Evolutionary conservation across 345 rosid species (phyloP).

Genomic region (Theobroma cacao): DNA sequence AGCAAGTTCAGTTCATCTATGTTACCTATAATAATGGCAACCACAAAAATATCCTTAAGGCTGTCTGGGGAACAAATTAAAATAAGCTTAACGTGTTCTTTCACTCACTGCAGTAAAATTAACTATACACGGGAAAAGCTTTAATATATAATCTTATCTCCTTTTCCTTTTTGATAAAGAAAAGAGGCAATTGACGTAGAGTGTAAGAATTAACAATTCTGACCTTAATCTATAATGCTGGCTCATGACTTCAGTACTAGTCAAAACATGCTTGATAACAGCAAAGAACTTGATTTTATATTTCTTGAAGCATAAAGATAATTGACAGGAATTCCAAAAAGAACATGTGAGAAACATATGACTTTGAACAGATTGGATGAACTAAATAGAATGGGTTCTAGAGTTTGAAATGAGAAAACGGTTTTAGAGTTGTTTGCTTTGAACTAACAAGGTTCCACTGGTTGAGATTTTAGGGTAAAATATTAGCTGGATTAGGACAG

Average conservation of each 20-base stretch:
- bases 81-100: not conserved
- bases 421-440: not conserved
- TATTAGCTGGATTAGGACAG: not conserved
- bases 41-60: not conserved
- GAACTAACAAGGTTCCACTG: not conserved
- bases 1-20: not conserved
- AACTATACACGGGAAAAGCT: not conserved
- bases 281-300: not conserved
- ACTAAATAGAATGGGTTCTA: not conserved
- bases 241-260: not conserved
- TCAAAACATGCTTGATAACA: not conserved
- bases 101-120: not conserved
- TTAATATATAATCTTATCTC: not conserved
- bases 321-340: not conserved
- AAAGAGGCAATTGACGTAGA: not conserved
- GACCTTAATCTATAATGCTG: not conserved
- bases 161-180: not conserved
- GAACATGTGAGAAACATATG: not conserved
- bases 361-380: not conserved
- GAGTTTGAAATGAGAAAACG: not conserved
- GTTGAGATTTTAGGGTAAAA: not conserved
- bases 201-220: constrained; percentile 1
- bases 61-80: not conserved
- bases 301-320: not conserved
- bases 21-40: not conserved